Base-by-base conservation (phyloP, 1,139 yeast genomes). In the Suhomyces panamericanus region DNA sequence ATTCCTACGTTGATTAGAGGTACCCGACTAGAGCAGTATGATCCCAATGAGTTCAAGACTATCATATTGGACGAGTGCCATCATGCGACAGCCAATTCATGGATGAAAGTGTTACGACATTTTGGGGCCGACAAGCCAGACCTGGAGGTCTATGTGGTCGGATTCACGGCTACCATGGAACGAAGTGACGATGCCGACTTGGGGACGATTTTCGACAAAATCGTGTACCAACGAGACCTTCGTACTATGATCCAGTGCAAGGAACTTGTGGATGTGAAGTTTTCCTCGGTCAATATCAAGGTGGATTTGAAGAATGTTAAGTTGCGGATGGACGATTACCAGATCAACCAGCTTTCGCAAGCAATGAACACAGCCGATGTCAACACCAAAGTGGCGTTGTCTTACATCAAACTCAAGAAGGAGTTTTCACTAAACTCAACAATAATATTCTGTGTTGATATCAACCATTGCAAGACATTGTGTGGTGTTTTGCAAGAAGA, bases 51-150 rank as follows among this genome's bases (percentile, higher is more conserved):
- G 14, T 85, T 78, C 66, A 86, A 88, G 57, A 72, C 90, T 28
- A 79, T 93, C 20, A 83, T 91, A 17, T 73, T 91, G 1, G 99
- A 91, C 63, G 99, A 91, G 60, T 96, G 96, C 39, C 99, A 91
- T 57, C 98, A 91, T 65, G 85, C 96, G 0, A 86, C 88, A 0
- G 93, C 96, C 0, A 58, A 64, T 12, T 75, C 91, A 0, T 93
- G 93, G 71, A 38, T 67, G 13, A 73, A 74, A 35, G 73, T 90
- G 1, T 63, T 89, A 43, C 60, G 70, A 5, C 75, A 87, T 54
- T 83, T 91, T 56, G 69, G 73, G 0, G 87, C 88, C 2, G 58
- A 62, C 39, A 57, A 60, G 1, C 48, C 69, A 0, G 61, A 69
- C 0, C 72, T 81, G 48, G 64, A 65, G 2, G 69, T 83, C 0